phyloP scores from a whole-genome alignment of 2,329 filamentous ascomycete species.

The Trichophyton verrucosum region DNA sequence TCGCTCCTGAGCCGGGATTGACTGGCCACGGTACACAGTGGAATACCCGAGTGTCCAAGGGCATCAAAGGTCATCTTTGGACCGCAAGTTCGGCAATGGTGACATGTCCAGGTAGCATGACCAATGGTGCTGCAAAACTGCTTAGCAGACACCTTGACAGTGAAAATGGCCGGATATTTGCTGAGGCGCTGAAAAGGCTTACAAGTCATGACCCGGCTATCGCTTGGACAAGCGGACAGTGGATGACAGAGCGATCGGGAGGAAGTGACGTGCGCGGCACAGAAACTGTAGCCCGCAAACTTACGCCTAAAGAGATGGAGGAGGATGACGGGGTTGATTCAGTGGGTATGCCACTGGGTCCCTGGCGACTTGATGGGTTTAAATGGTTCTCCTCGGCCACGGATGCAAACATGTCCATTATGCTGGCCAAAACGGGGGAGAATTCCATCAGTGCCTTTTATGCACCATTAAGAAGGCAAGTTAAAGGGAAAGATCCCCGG shows the following conservation, averaged over 20 bases:
- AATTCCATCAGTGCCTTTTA: conserved; percentile 49
- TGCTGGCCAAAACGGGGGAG: conserved; percentile 46
- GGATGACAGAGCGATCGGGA: conserved; percentile 62
- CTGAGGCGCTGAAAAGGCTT: conserved; percentile 24
- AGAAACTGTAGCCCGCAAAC: conserved; percentile 46
- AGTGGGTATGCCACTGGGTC: conserved; percentile 36
- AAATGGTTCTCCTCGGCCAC: conserved; percentile 59
- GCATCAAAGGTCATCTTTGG: conserved; percentile 17
- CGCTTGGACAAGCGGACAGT: conserved; percentile 59
- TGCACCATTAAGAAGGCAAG: conserved; percentile 45
- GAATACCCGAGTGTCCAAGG: conserved; percentile 18
- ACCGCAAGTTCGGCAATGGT: conserved; percentile 18
- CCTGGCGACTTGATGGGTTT: conserved; percentile 51
- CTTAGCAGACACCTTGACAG: conserved; percentile 15
- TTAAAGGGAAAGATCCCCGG: conserved; percentile 11
- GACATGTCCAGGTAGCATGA: conserved; percentile 20
- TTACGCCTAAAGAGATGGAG: conserved; percentile 18
- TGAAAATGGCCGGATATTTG: conserved; percentile 15
- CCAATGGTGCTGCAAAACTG: conserved; percentile 19
- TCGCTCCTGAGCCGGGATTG: conserved; percentile 14
- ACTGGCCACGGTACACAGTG: conserved; percentile 2
- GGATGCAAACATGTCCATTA: conserved; percentile 50
- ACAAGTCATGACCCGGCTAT: conserved; percentile 38
- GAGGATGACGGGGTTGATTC: conserved; percentile 20
- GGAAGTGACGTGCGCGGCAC: conserved; percentile 58